Percentiles rank a stretch among this genome's conserved stretches.
Evolutionary conservation across 2,329 filamentous ascomycete species (phyloP).

Genomic region (Volutella citrinella): DNA sequence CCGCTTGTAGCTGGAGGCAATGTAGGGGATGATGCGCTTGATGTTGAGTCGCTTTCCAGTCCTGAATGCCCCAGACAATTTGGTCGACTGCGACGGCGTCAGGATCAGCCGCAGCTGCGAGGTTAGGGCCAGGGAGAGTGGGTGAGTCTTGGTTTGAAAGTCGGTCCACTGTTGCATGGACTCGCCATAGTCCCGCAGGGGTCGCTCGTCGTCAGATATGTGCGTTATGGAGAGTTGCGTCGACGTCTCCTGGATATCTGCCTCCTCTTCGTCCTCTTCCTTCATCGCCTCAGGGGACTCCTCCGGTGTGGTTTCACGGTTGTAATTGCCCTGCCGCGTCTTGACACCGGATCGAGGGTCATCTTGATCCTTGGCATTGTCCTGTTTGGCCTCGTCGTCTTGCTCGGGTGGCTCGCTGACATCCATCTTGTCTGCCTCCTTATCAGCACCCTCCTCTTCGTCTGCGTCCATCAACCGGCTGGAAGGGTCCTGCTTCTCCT

Average conservation of each 20-base stretch:
- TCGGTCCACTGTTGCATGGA: slow-evolving; percentile 77
- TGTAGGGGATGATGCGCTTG: slow-evolving; percentile 99
- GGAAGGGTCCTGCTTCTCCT: slow-evolving; percentile 54
- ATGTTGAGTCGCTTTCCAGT: slow-evolving; percentile 98
- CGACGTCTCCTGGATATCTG: slow-evolving; percentile 49
- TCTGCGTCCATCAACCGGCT: slow-evolving; percentile 53
- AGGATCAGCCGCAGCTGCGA: slow-evolving; percentile 96
- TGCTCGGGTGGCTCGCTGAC: slow-evolving; percentile 31
- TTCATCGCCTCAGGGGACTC: slow-evolving; percentile 42
- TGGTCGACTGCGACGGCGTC: slow-evolving; percentile 89
- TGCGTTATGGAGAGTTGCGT: slow-evolving; percentile 72
- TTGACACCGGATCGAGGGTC: slow-evolving; percentile 59
- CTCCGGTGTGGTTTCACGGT: slow-evolving; percentile 46
- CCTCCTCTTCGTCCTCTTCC: slow-evolving; percentile 48
- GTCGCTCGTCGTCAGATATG: slow-evolving; percentile 47
- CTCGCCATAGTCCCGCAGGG: slow-evolving; percentile 47
- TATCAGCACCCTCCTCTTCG: slow-evolving; percentile 44
- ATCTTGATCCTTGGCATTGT: slow-evolving; percentile 45
- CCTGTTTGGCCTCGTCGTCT: slow-evolving; percentile 39
- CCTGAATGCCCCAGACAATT: slow-evolving; percentile 93
- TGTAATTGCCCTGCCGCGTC: slow-evolving; percentile 56
- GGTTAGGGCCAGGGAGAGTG: slow-evolving; percentile 83
- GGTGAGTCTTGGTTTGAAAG: slow-evolving; percentile 80
- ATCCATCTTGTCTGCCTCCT: slow-evolving; percentile 45
- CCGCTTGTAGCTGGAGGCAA: slow-evolving; percentile 95